These are phyloP conservation scores for Bryum argenteum DNA, from an alignment of 225 moss, liverwort and hornwort species.

Conservation along the genomic window DNA sequence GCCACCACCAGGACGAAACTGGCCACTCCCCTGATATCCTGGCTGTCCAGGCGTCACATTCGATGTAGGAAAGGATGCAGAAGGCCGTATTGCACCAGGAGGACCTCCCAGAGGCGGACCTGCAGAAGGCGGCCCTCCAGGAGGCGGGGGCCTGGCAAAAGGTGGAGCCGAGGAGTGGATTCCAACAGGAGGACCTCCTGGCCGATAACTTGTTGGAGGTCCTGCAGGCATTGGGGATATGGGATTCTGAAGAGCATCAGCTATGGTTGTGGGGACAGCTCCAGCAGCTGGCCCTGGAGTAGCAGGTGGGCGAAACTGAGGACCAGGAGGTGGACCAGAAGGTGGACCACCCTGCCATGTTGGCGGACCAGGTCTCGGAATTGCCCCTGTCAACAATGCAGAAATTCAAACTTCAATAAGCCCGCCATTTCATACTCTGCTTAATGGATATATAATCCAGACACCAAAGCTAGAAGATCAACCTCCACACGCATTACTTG, in stretches of 20 bases:
- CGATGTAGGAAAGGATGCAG: slow-evolving; percentile 30
- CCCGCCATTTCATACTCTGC: neutral
- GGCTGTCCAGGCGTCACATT: slow-evolving; percentile 35
- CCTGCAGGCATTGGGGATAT: slow-evolving; percentile 50
- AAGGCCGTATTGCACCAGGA: slow-evolving; percentile 27
- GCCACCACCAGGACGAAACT: slow-evolving; percentile 32
- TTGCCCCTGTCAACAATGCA: slow-evolving; percentile 36
- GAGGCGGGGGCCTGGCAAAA: slow-evolving; percentile 37
- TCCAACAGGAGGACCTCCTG: slow-evolving; percentile 31
- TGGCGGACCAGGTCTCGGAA: slow-evolving; percentile 49
- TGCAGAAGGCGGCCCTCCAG: slow-evolving; percentile 33
- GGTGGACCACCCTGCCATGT: slow-evolving; percentile 59
- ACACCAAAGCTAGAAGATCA: neutral
- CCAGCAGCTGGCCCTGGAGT: slow-evolving; percentile 31
- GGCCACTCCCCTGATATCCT: slow-evolving; percentile 13
- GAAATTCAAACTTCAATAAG: neutral
- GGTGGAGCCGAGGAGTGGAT: slow-evolving; percentile 51
- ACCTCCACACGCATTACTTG: neutral
- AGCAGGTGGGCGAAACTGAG: slow-evolving; percentile 47
- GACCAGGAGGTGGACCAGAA: slow-evolving; percentile 45
- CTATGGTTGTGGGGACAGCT: slow-evolving; percentile 39
- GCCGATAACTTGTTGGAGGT: slow-evolving; percentile 39
- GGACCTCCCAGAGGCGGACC: slow-evolving; percentile 41
- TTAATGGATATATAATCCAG: neutral
- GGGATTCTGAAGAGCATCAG: slow-evolving; percentile 52